A percentile compares a stretch with the other conserved stretches of the same genome.
phyloP scores from a whole-genome alignment of 805 yeast genomes.

The Kodamaea hsintzibuensis region DNA sequence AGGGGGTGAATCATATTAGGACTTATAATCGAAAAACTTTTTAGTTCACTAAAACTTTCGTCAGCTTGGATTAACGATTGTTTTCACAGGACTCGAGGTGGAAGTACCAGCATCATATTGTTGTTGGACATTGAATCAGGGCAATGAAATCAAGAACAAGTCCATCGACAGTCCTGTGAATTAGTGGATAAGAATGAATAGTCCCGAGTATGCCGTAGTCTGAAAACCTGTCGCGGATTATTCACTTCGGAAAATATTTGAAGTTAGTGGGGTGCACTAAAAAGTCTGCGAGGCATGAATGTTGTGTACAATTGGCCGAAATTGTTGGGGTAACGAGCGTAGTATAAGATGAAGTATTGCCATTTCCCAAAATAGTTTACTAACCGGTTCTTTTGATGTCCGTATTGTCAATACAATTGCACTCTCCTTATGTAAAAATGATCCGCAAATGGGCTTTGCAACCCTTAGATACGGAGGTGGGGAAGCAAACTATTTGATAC shows the following conservation, averaged over 20 bases:
- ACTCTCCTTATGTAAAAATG: no score
- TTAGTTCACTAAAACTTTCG: background rate
- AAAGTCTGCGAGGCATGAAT: background rate
- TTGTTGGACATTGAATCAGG: background rate
- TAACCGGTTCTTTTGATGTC: background rate
- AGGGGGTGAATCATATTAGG: background rate
- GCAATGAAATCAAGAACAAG: background rate
- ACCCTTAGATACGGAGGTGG: no score
- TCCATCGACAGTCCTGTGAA: background rate
- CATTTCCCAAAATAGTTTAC: no score
- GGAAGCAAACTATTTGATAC: background rate
- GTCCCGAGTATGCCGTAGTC: background rate
- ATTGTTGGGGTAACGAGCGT: background rate
- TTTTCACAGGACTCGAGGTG: background rate
- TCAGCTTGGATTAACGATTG: background rate
- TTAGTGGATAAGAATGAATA: background rate
- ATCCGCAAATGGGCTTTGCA: no score
- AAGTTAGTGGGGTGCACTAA: background rate
- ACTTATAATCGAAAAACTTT: background rate
- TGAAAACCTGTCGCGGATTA: background rate
- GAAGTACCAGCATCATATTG: background rate
- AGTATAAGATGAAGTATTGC: background rate
- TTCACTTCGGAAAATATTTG: background rate
- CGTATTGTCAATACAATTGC: background rate
- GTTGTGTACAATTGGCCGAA: background rate